phyloP scores from a whole-genome alignment of 176 grass and related monocot genomes.

The Rhipidocladum racemiflorum region DNA sequence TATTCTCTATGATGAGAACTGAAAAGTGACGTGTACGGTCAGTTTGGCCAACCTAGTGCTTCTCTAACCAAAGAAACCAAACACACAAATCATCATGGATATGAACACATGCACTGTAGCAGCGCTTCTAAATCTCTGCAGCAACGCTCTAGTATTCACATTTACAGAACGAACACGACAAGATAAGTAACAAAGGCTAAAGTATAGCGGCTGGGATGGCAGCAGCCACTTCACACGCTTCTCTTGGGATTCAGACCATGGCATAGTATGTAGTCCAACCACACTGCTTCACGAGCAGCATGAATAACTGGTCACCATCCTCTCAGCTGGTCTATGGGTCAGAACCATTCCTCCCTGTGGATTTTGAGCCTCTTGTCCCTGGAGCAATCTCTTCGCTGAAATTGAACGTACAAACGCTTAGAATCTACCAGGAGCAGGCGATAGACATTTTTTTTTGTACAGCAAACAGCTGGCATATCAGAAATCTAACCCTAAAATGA shows the following conservation, averaged over 20 bases:
- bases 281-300: slow-evolving; percentile 65
- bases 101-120: slow-evolving; percentile 15
- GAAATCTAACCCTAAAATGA: neutral
- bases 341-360: slow-evolving; percentile 71
- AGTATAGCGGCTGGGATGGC: slow-evolving; percentile 35
- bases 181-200: neutral
- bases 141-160: slow-evolving; percentile 60
- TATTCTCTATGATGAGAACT: neutral
- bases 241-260: slow-evolving; percentile 8
- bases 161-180: slow-evolving; percentile 51
- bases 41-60: neutral
- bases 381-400: slow-evolving; percentile 83
- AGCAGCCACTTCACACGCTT: slow-evolving; percentile 38
- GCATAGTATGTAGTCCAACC: neutral
- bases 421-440: neutral
- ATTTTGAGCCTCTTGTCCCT: slow-evolving; percentile 52
- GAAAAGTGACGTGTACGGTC: neutral
- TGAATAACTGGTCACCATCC: slow-evolving; percentile 60
- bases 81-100: neutral
- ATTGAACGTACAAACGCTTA: neutral
- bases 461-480: neutral
- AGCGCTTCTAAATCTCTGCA: slow-evolving; percentile 15
- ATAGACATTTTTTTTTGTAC: neutral
- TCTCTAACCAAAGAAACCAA: neutral
- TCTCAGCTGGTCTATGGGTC: slow-evolving; percentile 54